Conservation (phyloP, 768 basidiomycete genomes). For the Pleurotus eryngii region DNA sequence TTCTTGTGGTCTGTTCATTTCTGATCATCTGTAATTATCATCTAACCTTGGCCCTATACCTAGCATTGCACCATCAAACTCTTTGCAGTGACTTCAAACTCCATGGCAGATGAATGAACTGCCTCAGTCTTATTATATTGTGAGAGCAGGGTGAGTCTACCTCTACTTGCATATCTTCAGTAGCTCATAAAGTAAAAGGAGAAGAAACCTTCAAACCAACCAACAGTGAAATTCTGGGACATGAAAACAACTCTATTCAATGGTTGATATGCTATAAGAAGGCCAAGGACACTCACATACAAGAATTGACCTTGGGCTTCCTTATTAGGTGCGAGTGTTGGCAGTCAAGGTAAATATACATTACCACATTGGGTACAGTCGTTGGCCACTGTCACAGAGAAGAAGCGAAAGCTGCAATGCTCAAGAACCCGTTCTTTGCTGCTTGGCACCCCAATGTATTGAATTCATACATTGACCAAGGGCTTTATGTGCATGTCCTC, state of each 20-base stretch:
- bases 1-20: slow-evolving; percentile 25
- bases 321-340: slow-evolving; percentile 60
- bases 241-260: no score
- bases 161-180: no score
- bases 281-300: slow-evolving; percentile 9
- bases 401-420: slow-evolving; percentile 52
- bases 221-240: no score
- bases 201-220: background rate
- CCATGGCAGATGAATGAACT: slow-evolving; percentile 36
- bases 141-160: background rate
- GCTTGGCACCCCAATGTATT: slow-evolving; percentile 68
- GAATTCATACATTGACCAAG: slow-evolving; percentile 57
- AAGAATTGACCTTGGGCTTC: slow-evolving; percentile 38
- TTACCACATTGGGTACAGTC: background rate
- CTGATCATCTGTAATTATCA: background rate
- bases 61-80: slow-evolving; percentile 31
- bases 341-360: slow-evolving; percentile 47
- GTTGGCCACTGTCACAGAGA: slow-evolving; percentile 35
- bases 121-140: slow-evolving; percentile 22
- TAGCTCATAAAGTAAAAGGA: no score
- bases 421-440: slow-evolving; percentile 60
- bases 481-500: slow-evolving; percentile 29
- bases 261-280: no score
- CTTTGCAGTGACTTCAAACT: slow-evolving; percentile 27
- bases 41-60: background rate